A percentile compares a stretch with the other conserved stretches of the same genome.
Evolutionary conservation across 108 stramenopile genomes (phyloP).

Genomic region (Skeletonema costatum): DNA sequence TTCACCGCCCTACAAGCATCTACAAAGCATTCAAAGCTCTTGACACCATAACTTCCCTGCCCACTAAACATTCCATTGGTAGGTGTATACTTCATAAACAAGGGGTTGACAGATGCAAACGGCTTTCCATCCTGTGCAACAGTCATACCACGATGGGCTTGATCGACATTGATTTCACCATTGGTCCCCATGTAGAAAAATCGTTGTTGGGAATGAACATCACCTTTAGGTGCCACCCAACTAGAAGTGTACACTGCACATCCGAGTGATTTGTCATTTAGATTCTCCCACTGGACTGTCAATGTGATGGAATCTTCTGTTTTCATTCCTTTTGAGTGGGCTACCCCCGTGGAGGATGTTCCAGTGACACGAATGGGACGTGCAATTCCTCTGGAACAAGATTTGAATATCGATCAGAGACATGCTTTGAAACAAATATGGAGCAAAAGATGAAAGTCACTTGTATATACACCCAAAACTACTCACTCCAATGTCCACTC

Average conservation of each 20-base stretch:
- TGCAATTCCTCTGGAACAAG: constrained; percentile 57
- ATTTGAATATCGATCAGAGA: background rate
- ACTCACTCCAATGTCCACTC: constrained; percentile 91
- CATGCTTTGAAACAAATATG: background rate
- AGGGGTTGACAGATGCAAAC: constrained; percentile 95
- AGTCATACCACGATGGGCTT: constrained; percentile 98
- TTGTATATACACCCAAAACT: background rate
- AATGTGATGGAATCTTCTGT: constrained; percentile 99
- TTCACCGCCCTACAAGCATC: constrained; percentile 64
- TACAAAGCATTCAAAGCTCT: constrained; percentile 91
- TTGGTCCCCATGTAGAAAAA: constrained; percentile 98
- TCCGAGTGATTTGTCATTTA: constrained; percentile 74
- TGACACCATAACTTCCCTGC: constrained; percentile 96
- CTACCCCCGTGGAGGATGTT: constrained; percentile 94
- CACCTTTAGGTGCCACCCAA: constrained; percentile 96
- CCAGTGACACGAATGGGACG: constrained; percentile 94
- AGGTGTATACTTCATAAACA: constrained; percentile 99
- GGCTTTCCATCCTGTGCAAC: constrained; percentile 85
- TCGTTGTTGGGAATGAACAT: constrained; percentile 99
- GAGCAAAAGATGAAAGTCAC: background rate
- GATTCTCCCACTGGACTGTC: constrained; percentile 96
- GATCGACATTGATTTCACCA: constrained; percentile 98
- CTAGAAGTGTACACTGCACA: constrained; percentile 96
- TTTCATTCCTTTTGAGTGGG: constrained; percentile 74
- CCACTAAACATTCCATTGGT: constrained; percentile 95